Conservation (phyloP, 2,329 filamentous ascomycete species). For the Scedosporium dehoogii region DNA sequence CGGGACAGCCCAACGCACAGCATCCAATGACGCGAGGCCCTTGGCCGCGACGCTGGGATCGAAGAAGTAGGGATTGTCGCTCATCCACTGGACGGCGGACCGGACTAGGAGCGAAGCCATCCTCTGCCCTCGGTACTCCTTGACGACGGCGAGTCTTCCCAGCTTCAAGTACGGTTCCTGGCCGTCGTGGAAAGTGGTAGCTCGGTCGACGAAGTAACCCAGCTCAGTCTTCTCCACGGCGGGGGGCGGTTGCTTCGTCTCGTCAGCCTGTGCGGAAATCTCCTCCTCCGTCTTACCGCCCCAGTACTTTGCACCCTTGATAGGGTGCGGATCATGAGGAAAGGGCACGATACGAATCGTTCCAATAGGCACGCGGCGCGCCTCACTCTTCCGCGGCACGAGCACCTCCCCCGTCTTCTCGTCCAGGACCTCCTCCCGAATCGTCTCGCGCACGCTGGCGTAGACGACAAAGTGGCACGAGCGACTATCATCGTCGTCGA, state of each 20-base stretch:
- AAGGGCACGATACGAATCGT: constrained; percentile 76
- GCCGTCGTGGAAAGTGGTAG: constrained; percentile 45
- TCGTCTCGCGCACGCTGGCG: constrained; percentile 44
- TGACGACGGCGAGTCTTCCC: constrained; percentile 63
- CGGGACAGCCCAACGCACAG: constrained; percentile 30
- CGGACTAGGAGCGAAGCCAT: constrained; percentile 58
- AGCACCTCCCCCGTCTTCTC: constrained; percentile 26
- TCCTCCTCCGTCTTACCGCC: constrained; percentile 28
- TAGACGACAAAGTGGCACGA: constrained; percentile 88
- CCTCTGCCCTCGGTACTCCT: constrained; percentile 53
- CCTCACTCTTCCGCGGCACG: constrained; percentile 32
- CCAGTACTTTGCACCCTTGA: constrained; percentile 37
- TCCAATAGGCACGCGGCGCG: constrained; percentile 47
- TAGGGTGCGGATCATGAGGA: constrained; percentile 58
- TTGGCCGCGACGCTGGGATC: constrained; percentile 35
- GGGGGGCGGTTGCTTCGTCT: constrained; percentile 12
- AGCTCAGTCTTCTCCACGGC: constrained; percentile 12
- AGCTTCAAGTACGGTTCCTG: constrained; percentile 74
- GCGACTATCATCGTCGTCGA: constrained; percentile 69
- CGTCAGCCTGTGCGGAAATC: constrained; percentile 12
- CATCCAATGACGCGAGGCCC: constrained; percentile 33
- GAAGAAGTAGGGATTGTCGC: constrained; percentile 46
- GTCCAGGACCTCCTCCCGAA: constrained; percentile 32
- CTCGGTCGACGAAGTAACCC: constrained; percentile 25
- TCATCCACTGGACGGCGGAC: constrained; percentile 58